Base-by-base conservation (phyloP, 805 yeast genomes). In the Lachancea meyersii region DNA sequence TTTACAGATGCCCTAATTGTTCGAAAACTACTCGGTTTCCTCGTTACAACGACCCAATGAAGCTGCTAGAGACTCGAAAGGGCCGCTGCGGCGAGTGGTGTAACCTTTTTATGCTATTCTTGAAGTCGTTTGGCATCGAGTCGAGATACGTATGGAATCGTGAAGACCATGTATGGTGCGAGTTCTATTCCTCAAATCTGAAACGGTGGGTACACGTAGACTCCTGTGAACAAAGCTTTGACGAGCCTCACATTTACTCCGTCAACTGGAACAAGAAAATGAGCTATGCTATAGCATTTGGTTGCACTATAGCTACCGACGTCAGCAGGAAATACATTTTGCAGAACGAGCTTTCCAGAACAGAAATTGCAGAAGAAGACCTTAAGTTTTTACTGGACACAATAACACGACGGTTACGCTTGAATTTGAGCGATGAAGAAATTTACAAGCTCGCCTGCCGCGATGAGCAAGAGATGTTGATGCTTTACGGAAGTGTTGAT, bases 41-140 rank as follows among this genome's bases (percentile, higher is more conserved):
- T 1, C 69, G 97, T 28, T 83, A 84, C 55, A 82, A 84, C 56
- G 75, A 79, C 48, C 83, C 91, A 0, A 64, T 64, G 1, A 76
- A 73, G 46, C 64, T 91, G 19, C 61, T 91, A 13, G 67, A 75
- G 22, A 74, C 82, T 0, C 66, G 86, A 33, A 57, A 58, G 26
- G 97, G 97, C 0, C 70, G 97, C 37, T 91, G 97, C 63, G 97
- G 97, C 1, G 97, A 91, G 60, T 91, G 95, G 95, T 91, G 89
- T 43, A 84, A 85, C 52, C 78, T 91, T 48, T 88, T 89, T 57
- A 72, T 84, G 35, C 66, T 86, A 27, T 64, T 88, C 2, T 64
- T 89, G 41, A 70, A 79, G 21, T 77, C 95, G 0, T 65, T 89
- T 33, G 85, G 82, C 0, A 55, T 79, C 4, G 68, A 77, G 21